Conservation (phyloP, 306 rosid genomes). For the Prunus mira region DNA sequence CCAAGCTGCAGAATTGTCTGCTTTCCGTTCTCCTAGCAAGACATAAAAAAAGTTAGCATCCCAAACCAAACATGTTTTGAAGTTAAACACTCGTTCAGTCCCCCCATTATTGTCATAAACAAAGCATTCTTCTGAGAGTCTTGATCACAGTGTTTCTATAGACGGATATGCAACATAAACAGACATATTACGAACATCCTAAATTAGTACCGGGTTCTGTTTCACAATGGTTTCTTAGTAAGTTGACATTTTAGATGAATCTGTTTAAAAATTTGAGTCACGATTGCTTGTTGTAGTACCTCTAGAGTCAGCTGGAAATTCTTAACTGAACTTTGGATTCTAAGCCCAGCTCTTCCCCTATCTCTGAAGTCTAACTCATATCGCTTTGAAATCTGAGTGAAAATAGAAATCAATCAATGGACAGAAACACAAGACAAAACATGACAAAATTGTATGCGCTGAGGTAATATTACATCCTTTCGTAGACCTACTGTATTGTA, state of each 20-base stretch:
- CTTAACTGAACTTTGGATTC: slow-evolving; percentile 72
- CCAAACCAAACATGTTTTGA: not conserved
- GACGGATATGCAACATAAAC: not conserved
- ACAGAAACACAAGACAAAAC: not conserved
- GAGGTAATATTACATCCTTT: slow-evolving; percentile 1
- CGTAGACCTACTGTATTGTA: slow-evolving; percentile 60
- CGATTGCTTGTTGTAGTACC: slow-evolving; percentile 35
- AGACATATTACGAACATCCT: not conserved
- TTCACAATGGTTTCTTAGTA: not conserved
- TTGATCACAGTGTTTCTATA: not conserved
- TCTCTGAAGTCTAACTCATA: slow-evolving; percentile 87
- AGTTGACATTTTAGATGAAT: not conserved
- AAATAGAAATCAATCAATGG: not conserved
- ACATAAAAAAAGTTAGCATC: slow-evolving; percentile 16
- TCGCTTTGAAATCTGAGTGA: slow-evolving; percentile 61
- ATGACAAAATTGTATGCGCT: not conserved
- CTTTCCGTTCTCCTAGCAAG: slow-evolving; percentile 62
- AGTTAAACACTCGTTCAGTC: not conserved
- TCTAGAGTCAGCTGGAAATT: slow-evolving; percentile 86
- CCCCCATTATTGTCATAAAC: not conserved
- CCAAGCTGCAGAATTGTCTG: slow-evolving; percentile 86
- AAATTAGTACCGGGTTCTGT: no score
- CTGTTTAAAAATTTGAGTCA: not conserved
- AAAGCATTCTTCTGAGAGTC: not conserved
- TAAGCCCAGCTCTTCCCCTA: slow-evolving; percentile 68